These are phyloP conservation scores for Lachancea dasiensis DNA, from an alignment of 805 yeast genomes.

Conservation along the genomic window DNA sequence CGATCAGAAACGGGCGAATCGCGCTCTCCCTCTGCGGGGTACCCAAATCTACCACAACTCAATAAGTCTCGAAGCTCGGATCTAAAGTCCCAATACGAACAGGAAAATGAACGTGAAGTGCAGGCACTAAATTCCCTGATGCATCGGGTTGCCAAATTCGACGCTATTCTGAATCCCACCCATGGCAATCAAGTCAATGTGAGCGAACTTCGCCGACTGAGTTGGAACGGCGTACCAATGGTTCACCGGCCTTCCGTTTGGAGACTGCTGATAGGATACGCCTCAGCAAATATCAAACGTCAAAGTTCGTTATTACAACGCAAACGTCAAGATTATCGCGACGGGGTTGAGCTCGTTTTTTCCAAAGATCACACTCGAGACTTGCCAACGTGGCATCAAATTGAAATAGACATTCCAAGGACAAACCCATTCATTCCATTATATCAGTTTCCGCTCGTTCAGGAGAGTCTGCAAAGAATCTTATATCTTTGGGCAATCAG, in stretches of 20 bases:
- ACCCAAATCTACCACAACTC: slow-evolving; percentile 30
- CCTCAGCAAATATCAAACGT: slow-evolving; percentile 79
- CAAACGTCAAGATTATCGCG: slow-evolving; percentile 79
- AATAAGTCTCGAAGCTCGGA: slow-evolving; percentile 20
- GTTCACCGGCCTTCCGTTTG: slow-evolving; percentile 77
- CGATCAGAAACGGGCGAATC: slow-evolving; percentile 8
- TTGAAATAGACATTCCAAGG: slow-evolving; percentile 88
- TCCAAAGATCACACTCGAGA: slow-evolving; percentile 50
- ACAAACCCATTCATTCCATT: slow-evolving; percentile 81
- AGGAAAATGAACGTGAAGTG: slow-evolving; percentile 27
- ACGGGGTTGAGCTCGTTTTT: slow-evolving; percentile 65
- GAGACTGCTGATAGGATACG: slow-evolving; percentile 85
- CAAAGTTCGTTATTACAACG: slow-evolving; percentile 63
- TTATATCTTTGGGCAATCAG: slow-evolving; percentile 91
- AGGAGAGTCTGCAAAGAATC: slow-evolving; percentile 70
- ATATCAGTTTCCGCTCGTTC: slow-evolving; percentile 65
- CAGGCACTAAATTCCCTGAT: slow-evolving; percentile 52
- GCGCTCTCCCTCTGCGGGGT: slow-evolving; percentile 10
- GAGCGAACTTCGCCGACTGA: slow-evolving; percentile 62
- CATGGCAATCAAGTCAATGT: slow-evolving; percentile 53
- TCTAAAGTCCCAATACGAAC: slow-evolving; percentile 20
- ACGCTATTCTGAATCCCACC: slow-evolving; percentile 47
- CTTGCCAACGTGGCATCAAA: slow-evolving; percentile 88
- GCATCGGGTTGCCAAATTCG: slow-evolving; percentile 61
- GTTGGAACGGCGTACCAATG: slow-evolving; percentile 93